Percentiles rank a stretch among this genome's conserved stretches.
Evolutionary conservation across 768 basidiomycete species (phyloP).

Genomic region (Russula ochroleuca): DNA sequence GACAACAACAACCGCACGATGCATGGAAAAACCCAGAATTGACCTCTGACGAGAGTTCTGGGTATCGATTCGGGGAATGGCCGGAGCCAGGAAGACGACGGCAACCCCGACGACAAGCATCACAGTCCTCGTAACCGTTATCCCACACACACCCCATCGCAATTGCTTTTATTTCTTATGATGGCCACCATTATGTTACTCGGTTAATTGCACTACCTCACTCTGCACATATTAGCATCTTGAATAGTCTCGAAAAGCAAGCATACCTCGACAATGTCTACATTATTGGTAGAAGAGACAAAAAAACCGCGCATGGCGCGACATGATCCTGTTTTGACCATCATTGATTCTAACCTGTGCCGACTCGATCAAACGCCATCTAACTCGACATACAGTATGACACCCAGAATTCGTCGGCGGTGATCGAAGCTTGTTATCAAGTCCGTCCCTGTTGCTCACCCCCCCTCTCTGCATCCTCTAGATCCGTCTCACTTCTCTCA

Average conservation of each 20-base stretch:
- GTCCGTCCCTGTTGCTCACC: no score
- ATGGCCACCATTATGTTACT: neutral
- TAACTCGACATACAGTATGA: no score
- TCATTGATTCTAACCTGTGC: neutral
- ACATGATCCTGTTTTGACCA: neutral
- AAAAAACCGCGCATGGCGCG: neutral
- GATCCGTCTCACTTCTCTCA: no score
- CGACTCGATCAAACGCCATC: neutral
- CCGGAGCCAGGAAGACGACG: constrained; percentile 1
- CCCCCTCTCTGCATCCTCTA: no score
- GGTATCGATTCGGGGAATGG: constrained; percentile 22
- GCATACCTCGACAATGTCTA: neutral
- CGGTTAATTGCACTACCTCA: constrained; percentile 1
- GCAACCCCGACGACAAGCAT: neutral
- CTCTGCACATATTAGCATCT: neutral
- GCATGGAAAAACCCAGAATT: constrained; percentile 22
- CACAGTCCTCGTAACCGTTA: constrained; percentile 8
- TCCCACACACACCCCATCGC: neutral
- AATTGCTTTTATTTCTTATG: neutral
- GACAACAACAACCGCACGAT: neutral
- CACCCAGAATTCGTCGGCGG: no score
- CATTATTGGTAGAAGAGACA: neutral
- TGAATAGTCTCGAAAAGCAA: neutral
- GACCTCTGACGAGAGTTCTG: constrained; percentile 1
- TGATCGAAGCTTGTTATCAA: no score